These are phyloP conservation scores for Ophiosphaerella narmari DNA, from an alignment of 2,329 filamentous ascomycete species.

Conservation along the genomic window DNA sequence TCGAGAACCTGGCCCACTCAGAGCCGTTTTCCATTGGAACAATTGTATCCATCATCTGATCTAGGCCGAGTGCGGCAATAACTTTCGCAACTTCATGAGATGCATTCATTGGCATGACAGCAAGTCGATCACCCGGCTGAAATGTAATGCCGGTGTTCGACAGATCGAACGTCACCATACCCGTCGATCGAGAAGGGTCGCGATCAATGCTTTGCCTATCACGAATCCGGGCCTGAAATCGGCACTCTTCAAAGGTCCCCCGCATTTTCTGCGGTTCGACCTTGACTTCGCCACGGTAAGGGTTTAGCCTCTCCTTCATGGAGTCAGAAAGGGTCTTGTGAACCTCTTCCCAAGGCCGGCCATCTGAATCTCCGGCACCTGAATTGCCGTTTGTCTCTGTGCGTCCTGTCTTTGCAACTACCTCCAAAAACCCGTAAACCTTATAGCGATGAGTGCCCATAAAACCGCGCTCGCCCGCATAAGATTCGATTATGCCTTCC, in stretches of 20 bases:
- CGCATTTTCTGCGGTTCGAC: constrained; percentile 60
- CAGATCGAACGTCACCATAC: constrained; percentile 57
- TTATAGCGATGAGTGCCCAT: constrained; percentile 62
- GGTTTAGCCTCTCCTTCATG: constrained; percentile 59
- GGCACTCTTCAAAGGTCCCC: constrained; percentile 59
- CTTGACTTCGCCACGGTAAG: constrained; percentile 53
- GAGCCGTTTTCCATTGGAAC: constrained; percentile 45
- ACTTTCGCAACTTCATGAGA: constrained; percentile 61
- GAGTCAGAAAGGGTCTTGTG: constrained; percentile 58
- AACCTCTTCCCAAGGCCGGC: constrained; percentile 57
- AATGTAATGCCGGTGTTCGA: constrained; percentile 59
- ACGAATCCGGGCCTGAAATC: constrained; percentile 54
- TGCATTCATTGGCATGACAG: constrained; percentile 59
- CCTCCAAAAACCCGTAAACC: constrained; percentile 60
- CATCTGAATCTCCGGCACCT: constrained; percentile 49
- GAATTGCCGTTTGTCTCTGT: constrained; percentile 60
- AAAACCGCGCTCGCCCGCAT: constrained; percentile 59
- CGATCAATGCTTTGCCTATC: constrained; percentile 52
- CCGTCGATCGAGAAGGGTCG: constrained; percentile 53
- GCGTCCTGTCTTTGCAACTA: constrained; percentile 59
- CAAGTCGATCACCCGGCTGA: constrained; percentile 56
- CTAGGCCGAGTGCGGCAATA: constrained; percentile 56
- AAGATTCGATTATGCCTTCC: constrained; percentile 60
- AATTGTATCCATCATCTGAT: constrained; percentile 49
- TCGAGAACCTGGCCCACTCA: constrained; percentile 54